These are phyloP conservation scores for Penicillium verrucosum DNA, from an alignment of 2,329 filamentous ascomycete genomes.

Conservation along the genomic window DNA sequence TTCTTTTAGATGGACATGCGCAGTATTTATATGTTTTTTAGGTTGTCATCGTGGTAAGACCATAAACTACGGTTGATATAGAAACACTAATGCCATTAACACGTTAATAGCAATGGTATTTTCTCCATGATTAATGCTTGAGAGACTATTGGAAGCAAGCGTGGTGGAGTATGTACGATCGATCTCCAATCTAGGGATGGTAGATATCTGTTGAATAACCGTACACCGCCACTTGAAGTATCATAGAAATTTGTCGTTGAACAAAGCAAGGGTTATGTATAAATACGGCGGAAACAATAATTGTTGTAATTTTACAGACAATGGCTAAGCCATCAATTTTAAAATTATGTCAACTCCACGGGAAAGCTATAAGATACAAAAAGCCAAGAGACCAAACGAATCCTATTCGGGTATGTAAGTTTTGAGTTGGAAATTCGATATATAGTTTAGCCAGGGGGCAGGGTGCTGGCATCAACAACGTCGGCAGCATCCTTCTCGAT, in stretches of 20 bases:
- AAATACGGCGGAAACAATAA: neutral
- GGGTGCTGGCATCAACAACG: conserved; percentile 87
- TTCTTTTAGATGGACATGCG: neutral
- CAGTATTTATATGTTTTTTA: neutral
- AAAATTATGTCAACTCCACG: conserved; percentile 9
- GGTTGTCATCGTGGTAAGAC: neutral
- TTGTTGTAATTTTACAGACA: conserved; percentile 14
- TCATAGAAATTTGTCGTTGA: neutral
- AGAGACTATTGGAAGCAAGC: neutral
- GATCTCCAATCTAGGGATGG: neutral
- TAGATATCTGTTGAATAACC: neutral
- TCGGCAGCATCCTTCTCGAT: conserved; percentile 86
- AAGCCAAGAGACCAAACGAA: conserved; percentile 16
- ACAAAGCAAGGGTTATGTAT: neutral
- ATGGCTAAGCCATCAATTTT: conserved; percentile 7
- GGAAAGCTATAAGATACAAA: conserved; percentile 10
- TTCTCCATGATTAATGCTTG: neutral
- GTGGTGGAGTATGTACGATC: neutral
- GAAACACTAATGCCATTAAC: neutral
- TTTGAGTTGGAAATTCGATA: conserved; percentile 18
- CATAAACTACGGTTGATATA: neutral
- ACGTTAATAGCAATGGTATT: neutral
- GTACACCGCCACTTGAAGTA: neutral
- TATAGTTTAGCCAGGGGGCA: conserved; percentile 74
- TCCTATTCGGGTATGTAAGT: conserved; percentile 23